Percentiles rank a stretch among this genome's conserved stretches.
phyloP scores from a whole-genome alignment of 257 asterid species.

The Solanum commersonii region DNA sequence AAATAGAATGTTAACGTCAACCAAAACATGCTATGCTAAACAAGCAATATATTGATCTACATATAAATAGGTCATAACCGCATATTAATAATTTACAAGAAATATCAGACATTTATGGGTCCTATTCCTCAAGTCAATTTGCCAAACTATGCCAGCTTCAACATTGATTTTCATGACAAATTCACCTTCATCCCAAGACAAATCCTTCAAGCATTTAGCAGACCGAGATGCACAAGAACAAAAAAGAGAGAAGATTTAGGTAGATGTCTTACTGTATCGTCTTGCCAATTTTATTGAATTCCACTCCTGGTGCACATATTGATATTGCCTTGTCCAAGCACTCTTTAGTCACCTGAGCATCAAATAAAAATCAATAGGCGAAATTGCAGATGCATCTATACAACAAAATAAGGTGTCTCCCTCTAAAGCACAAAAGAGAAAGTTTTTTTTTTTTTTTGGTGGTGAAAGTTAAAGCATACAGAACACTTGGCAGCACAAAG shows the following conservation, averaged over 20 bases:
- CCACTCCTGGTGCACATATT: slow-evolving; percentile 85
- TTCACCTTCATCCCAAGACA: not conserved
- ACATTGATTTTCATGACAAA: not conserved
- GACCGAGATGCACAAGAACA: not conserved
- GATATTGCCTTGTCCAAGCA: slow-evolving; percentile 81
- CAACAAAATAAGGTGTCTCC: not conserved
- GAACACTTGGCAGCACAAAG: not conserved
- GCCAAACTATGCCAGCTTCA: not conserved
- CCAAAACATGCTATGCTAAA: not conserved
- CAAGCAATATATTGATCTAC: not conserved
- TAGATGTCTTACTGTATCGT: slow-evolving; percentile 69
- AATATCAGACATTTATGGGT: not conserved
- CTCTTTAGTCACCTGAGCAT: slow-evolving; percentile 70
- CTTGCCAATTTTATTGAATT: slow-evolving; percentile 73
- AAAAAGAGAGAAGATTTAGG: not conserved
- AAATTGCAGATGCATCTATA: not conserved
- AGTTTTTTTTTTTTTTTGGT: no score
- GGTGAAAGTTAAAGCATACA: not conserved
- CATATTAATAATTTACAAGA: not conserved
- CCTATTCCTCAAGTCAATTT: not conserved
- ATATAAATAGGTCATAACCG: not conserved
- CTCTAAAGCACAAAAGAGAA: not conserved
- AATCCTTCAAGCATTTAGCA: not conserved
- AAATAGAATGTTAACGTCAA: slow-evolving; percentile 18
- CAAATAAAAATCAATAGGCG: not conserved